Base-by-base conservation (phyloP, 148 eudicot genomes). In the Oxyria digyna region DNA sequence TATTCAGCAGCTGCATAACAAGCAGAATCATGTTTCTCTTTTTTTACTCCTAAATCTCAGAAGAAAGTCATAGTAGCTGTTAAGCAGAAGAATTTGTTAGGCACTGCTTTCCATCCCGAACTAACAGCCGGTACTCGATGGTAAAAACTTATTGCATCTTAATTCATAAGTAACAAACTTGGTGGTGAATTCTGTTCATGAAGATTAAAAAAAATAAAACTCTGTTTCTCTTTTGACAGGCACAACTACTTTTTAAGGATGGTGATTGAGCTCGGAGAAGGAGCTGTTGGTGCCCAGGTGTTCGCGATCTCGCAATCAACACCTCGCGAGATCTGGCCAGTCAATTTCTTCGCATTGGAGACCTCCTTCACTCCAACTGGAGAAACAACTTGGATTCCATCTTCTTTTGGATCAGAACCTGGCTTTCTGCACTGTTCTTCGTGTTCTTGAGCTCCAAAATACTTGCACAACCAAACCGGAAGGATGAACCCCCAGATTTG, bases 101-200 rank as follows among this genome's bases (percentile, higher is more conserved):
- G 83, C 55, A 94, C 97, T 67, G 96, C 98, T 79, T 94, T 94
- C 64, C 98, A 94, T 73, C 98, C 98, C 15, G 98, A 94, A 72
- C 68, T 94, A 73, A 94, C 98, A 11, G 87, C 92, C 35, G 98
- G 90, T 65, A 85, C 85, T 52, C 76, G 98, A 79, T 93, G 98
- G 98, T 86, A 76, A 48, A 64, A 15, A 8, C 54, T 43, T 21
- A 21, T 59, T 59, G n/a, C 37, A 29, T 31, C 20, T 59, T 59
- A 10, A 38, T 38, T 3, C 27, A 27, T 13, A 29, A 4, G n/a
- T n/a, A n/a, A n/a, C 63, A 11, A 59, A 31, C 35, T 29, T 29
- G 65, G 65, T 31, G 20, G 65, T 29, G 5, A 1, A 31, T 59
- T 59, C 65, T 59, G 29, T 3, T 59, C 17, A 29, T 15, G 65